These are phyloP conservation scores for Chiua sp. DNA, from an alignment of 1,284 basidiomycete species.

Conservation along the genomic window DNA sequence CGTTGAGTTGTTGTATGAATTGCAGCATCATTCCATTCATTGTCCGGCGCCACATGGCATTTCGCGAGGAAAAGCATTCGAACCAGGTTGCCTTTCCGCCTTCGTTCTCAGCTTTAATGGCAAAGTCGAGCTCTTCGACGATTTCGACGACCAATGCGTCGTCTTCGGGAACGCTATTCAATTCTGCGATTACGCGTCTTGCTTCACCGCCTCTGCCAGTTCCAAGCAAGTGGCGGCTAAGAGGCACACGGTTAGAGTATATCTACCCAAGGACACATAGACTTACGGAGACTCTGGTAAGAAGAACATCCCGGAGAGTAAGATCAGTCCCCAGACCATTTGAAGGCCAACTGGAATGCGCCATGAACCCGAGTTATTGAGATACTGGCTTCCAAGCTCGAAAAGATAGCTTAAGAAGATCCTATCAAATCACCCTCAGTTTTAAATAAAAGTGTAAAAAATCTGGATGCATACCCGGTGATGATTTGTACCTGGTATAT, in stretches of 20 bases:
- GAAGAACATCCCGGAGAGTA: constrained; percentile 74
- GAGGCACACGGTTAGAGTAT: not conserved
- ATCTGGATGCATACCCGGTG: constrained; percentile 50
- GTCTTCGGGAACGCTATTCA: constrained; percentile 64
- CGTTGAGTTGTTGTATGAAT: constrained; percentile 82
- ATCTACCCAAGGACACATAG: not conserved
- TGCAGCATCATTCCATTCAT: constrained; percentile 82
- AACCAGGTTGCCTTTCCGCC: constrained; percentile 81
- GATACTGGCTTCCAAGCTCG: constrained; percentile 52
- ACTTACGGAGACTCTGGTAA: constrained; percentile 81
- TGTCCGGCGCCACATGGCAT: constrained; percentile 74
- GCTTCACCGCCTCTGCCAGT: constrained; percentile 59
- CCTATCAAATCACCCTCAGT: constrained; percentile 37
- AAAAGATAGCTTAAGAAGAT: constrained; percentile 42
- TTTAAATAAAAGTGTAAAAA: not conserved
- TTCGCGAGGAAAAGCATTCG: constrained; percentile 77
- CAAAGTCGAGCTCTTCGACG: constrained; percentile 73
- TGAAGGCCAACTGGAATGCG: constrained; percentile 72
- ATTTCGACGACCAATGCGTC: constrained; percentile 21
- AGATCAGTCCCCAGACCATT: constrained; percentile 67
- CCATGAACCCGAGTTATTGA: constrained; percentile 71
- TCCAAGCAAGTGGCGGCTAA: constrained; percentile 66
- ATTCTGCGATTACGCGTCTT: constrained; percentile 61
- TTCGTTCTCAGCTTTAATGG: constrained; percentile 72
- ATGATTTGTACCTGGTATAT: constrained; percentile 82